phyloP scores from a whole-genome alignment of 495 filamentous ascomycete species.

The Hypomontagnella monticulosa region DNA sequence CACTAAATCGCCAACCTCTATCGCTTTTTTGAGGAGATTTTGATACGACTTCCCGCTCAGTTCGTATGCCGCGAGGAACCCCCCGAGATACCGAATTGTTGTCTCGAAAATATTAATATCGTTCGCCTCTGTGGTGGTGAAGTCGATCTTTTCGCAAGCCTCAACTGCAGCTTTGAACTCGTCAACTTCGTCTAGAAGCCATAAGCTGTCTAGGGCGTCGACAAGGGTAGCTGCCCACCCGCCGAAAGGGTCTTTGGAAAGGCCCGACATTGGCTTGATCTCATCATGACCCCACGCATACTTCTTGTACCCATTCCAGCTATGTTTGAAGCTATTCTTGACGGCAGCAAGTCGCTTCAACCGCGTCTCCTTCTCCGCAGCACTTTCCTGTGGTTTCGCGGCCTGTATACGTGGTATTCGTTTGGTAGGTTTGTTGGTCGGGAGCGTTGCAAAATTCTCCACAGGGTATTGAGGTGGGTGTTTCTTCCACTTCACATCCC shows the following conservation, averaged over 20 bases:
- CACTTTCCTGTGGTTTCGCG: slow-evolving; percentile 45
- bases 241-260: slow-evolving; percentile 72
- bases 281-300: slow-evolving; percentile 84
- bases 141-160: slow-evolving; percentile 77
- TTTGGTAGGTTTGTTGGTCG: slow-evolving; percentile 67
- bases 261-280: slow-evolving; percentile 69
- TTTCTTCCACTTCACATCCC: slow-evolving; percentile 36
- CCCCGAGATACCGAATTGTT: slow-evolving; percentile 79
- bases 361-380: slow-evolving; percentile 39
- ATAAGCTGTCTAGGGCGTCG: slow-evolving; percentile 84
- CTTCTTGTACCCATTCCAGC: slow-evolving; percentile 80
- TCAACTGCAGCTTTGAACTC: slow-evolving; percentile 81
- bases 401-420: slow-evolving; percentile 78
- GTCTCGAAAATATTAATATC: slow-evolving; percentile 79
- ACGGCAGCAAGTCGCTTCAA: slow-evolving; percentile 67
- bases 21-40: slow-evolving; percentile 76
- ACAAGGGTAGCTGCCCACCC: slow-evolving; percentile 89
- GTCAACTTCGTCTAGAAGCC: slow-evolving; percentile 84
- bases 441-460: slow-evolving; percentile 72
- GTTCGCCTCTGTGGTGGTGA: slow-evolving; percentile 65
- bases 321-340: slow-evolving; percentile 71
- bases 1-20: slow-evolving; percentile 78
- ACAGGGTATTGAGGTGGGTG: slow-evolving; percentile 57
- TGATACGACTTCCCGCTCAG: slow-evolving; percentile 66
- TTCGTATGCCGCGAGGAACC: slow-evolving; percentile 80